These are phyloP conservation scores for Phytophthora nicotianae DNA, from an alignment of 352 stramenopile species.

Conservation along the genomic window DNA sequence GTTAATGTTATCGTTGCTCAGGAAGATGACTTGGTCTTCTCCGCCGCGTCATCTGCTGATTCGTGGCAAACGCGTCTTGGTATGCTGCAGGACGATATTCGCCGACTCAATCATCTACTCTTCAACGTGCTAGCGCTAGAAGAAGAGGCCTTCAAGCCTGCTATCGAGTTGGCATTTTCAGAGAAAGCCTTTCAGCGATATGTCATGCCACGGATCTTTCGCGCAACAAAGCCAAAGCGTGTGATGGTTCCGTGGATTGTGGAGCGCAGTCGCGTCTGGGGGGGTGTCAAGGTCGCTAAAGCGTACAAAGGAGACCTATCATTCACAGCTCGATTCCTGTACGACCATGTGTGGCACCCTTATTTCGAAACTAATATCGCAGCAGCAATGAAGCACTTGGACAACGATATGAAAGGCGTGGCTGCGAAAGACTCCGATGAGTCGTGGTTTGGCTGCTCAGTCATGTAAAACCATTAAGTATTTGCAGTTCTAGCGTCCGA, in stretches of 20 bases:
- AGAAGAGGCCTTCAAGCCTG: slow-evolving; percentile 63
- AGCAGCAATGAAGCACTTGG: slow-evolving; percentile 74
- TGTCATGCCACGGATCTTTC: slow-evolving; percentile 78
- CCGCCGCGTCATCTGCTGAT: slow-evolving; percentile 44
- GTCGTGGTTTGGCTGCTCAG: slow-evolving; percentile 66
- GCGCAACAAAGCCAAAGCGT: slow-evolving; percentile 62
- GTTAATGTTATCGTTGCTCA: slow-evolving; percentile 63
- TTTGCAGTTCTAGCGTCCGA: slow-evolving; percentile 6
- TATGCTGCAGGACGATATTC: slow-evolving; percentile 71
- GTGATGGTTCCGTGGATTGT: slow-evolving; percentile 86
- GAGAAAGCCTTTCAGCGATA: slow-evolving; percentile 74
- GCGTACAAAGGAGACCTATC: slow-evolving; percentile 76
- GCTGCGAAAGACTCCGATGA: slow-evolving; percentile 40
- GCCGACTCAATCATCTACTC: slow-evolving; percentile 70
- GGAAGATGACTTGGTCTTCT: slow-evolving; percentile 58
- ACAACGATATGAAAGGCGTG: slow-evolving; percentile 44
- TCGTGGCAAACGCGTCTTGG: slow-evolving; percentile 55
- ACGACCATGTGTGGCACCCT: slow-evolving; percentile 79
- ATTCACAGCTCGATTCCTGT: slow-evolving; percentile 78
- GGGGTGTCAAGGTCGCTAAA: slow-evolving; percentile 57
- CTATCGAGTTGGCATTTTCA: slow-evolving; percentile 70
- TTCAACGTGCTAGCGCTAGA: slow-evolving; percentile 72
- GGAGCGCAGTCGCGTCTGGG: slow-evolving; percentile 75
- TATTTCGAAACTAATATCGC: slow-evolving; percentile 74
- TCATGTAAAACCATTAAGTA: slow-evolving; percentile 51